A percentile compares a stretch with the other conserved stretches of the same genome.
Evolutionary conservation across 2,329 filamentous ascomycete species (phyloP).

Genomic region (Eutypella sp.): DNA sequence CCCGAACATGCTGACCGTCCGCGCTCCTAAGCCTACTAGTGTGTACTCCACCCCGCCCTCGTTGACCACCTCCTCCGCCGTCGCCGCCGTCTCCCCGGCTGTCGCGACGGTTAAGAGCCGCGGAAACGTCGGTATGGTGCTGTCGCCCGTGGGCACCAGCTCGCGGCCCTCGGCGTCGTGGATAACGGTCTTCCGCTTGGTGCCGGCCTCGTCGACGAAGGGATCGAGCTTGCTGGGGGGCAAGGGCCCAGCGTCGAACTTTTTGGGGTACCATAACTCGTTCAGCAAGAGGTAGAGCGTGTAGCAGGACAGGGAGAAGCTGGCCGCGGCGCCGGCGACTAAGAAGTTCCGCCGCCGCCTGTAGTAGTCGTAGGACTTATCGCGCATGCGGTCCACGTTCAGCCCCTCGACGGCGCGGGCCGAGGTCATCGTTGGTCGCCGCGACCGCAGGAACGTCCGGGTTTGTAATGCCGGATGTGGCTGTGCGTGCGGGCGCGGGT

Average conservation of each 20-base stretch:
- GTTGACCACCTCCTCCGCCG: constrained; percentile 26
- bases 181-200: constrained; percentile 53
- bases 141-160: constrained; percentile 76
- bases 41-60: constrained; percentile 75
- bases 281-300: constrained; percentile 34
- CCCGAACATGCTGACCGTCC: constrained; percentile 81
- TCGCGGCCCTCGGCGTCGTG: constrained; percentile 67
- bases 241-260: constrained; percentile 39
- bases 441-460: constrained; percentile 31
- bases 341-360: constrained; percentile 48
- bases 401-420: constrained; percentile 42
- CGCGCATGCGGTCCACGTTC: constrained; percentile 44
- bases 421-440: constrained; percentile 12
- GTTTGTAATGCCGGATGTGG: constrained; percentile 8
- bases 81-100: constrained; percentile 12
- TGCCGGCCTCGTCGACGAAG: constrained; percentile 44
- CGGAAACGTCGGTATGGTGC: constrained; percentile 74
- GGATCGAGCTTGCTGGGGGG: constrained; percentile 32
- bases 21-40: constrained; percentile 79
- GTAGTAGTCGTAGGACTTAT: constrained; percentile 44
- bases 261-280: constrained; percentile 40
- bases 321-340: constrained; percentile 43
- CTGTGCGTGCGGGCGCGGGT: constrained; percentile 4
- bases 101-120: constrained; percentile 55
- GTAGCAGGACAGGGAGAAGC: constrained; percentile 46